Evolutionary conservation across 2,329 filamentous ascomycete genomes (phyloP), one percentile per base, ranked within the genome.

Genomic region (Nemania bipapillata): DNA sequence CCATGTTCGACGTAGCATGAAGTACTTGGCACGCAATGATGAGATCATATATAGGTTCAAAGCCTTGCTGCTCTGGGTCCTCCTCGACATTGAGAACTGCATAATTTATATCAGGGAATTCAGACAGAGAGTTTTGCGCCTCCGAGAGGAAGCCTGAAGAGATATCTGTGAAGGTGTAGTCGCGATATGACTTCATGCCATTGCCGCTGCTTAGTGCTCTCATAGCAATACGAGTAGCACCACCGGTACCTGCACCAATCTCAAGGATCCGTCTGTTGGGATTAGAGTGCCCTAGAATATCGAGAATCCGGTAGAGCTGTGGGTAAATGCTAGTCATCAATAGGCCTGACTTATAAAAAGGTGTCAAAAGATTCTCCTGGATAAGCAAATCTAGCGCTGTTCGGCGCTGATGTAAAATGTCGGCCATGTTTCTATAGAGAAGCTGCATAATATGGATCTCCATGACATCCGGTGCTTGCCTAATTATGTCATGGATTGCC

Each of bases 1-100:
- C n/a, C 3, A 80, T 74, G 37, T 40, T 73, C 2, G 56, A 0
- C 0, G 70, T 73, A 3, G 72, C 70, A 28, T 73, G 72, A 2
- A 73, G n/a, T 4, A 35, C 52, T 50, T 72, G 50, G 6, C 24
- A 70, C 5, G 71, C 71, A 1, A 73, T 45, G 22, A 73, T 49
- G 22, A 71, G 15, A 32, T 73, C 73, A 45, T 70, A 65, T 6
- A 11, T 6, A 11, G 6, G 11, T 47, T 22, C 22, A 15, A 52
- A 65, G 1, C 70, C 69, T 11, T 69, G 52, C 7, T 8, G n/a
- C 15, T 45, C 6, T 1, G 70, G 70, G 9, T 71, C 66, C 9
- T 11, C 5, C 15, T 65, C 59, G 15, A 70, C 68, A 22, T 70
- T 65, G 2, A 72, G 42, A 0, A 68, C 61, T 11, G 32, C n/a